Evolutionary conservation across 2,329 filamentous ascomycete genomes (phyloP), one percentile per base, ranked within the genome.

Genomic region (Fusarium sp.): DNA sequence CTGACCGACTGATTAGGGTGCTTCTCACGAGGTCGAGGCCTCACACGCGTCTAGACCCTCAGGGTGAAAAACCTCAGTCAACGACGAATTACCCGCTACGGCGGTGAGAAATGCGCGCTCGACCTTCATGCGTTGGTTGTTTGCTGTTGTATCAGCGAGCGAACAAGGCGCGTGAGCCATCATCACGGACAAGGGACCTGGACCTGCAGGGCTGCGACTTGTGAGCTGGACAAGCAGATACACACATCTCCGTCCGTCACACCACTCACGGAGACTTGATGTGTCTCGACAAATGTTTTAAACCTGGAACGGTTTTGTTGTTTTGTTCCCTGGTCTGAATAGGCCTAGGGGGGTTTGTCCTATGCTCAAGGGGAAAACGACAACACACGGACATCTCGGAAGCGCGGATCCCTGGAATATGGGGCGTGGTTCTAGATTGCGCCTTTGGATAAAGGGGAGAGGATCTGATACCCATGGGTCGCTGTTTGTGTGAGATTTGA

Each of bases 11-110:
- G 18, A 62, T 42, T 18, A 78, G 76, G 77, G 77, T 79, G 77
- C 58, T 70, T 77, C 50, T 78, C 75, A 38, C 75, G 77, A 58
- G 77, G 77, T n/a, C 77, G 77, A 11, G 77, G 77, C 46, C 73
- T 79, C 20, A 74, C 65, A 25, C 75, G 77, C 27, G 70, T 75
- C 38, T 77, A 63, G 36, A 5, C 18, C 34, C 27, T 29, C 54
- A 51, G 50, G 25, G 61, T 42, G 40, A 34, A 16, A 27, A 27
- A n/a, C 58, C 49, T 33, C 54, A 31, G 56, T 50, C 57, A 51
- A 38, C 16, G 23, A 56, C 29, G 29, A 38, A 38, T 38, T 29
- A 13, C 29, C 58, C 23, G 38, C 29, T 18, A 7, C 49, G 16
- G 25, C 49, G 49, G 56, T 62, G 53, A 42, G 16, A 38, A 38